A percentile compares a stretch with the other conserved stretches of the same genome.
These are phyloP conservation scores for Elaeagnus macrophylla DNA, from an alignment of 306 rosid genomes.

Conservation along the genomic window DNA sequence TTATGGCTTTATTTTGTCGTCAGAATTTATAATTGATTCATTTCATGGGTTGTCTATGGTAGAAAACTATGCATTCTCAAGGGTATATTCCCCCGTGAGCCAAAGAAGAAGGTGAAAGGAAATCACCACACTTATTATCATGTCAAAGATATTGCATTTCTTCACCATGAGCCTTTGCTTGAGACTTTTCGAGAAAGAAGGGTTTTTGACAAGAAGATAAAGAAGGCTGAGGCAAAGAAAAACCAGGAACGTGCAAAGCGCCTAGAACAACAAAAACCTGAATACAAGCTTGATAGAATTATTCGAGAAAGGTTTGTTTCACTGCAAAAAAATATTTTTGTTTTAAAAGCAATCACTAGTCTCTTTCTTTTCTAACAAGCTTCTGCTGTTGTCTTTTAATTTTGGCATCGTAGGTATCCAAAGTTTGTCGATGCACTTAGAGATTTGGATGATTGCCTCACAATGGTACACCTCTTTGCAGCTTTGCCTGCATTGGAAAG, in stretches of 20 bases:
- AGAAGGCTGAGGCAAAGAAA: constrained; percentile 80
- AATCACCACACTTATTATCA: constrained; percentile 88
- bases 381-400: constrained; percentile 9
- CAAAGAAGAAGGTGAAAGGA: constrained; percentile 91
- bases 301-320: constrained; percentile 63
- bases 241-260: constrained; percentile 58
- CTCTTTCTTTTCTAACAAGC: not conserved
- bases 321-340: not conserved
- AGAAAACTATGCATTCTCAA: constrained; percentile 88
- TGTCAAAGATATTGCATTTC: constrained; percentile 77
- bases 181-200: constrained; percentile 58
- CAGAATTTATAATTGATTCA: not conserved
- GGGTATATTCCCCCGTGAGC: constrained; percentile 87
- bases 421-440: constrained; percentile 81
- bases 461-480: constrained; percentile 88
- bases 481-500: constrained; percentile 69
- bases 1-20: not conserved
- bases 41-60: constrained; percentile 16
- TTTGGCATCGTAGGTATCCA: constrained; percentile 52
- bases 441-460: constrained; percentile 89
- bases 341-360: not conserved
- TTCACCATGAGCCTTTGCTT: constrained; percentile 78
- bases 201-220: constrained; percentile 67
- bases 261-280: constrained; percentile 43
- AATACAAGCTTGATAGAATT: constrained; percentile 54